A percentile compares a stretch with the other conserved stretches of the same genome.
Evolutionary conservation across 768 basidiomycete species (phyloP).

Genomic region (Sporobolomyces roseus): DNA sequence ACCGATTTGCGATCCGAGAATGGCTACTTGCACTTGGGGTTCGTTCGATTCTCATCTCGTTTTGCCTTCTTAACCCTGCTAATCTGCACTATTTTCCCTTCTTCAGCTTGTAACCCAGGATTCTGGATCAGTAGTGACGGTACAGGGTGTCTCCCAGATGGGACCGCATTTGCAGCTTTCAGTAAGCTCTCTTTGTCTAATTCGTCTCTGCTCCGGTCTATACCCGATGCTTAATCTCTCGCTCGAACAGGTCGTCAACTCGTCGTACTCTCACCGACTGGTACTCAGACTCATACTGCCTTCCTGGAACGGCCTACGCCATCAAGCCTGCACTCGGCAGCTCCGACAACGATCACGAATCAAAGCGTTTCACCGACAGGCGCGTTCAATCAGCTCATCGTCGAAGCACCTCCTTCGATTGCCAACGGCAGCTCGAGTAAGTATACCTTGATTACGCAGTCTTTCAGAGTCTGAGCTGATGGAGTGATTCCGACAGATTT

Average conservation of each 20-base stretch:
- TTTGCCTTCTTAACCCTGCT: background rate
- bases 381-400: too few relatives aligned
- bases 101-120: background rate
- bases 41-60: background rate
- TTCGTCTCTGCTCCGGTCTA: too few relatives aligned
- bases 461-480: too few relatives aligned
- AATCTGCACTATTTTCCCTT: too few relatives aligned
- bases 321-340: background rate
- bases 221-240: background rate
- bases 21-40: conserved; percentile 8
- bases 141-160: conserved; percentile 7
- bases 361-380: too few relatives aligned
- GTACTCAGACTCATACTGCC: conserved; percentile 2
- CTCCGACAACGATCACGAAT: too few relatives aligned
- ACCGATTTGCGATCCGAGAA: conserved; percentile 2
- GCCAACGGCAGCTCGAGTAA: too few relatives aligned
- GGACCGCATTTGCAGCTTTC: background rate
- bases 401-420: too few relatives aligned
- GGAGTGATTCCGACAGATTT: background rate
- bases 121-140: conserved; percentile 15
- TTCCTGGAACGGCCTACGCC: background rate
- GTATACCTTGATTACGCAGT: too few relatives aligned
- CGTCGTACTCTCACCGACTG: background rate
- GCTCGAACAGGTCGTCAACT: background rate
- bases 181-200: background rate